Percentiles rank a stretch among this genome's conserved stretches.
These are phyloP conservation scores for Spathaspora hagerdaliae DNA, from an alignment of 805 yeast species.

Conservation along the genomic window DNA sequence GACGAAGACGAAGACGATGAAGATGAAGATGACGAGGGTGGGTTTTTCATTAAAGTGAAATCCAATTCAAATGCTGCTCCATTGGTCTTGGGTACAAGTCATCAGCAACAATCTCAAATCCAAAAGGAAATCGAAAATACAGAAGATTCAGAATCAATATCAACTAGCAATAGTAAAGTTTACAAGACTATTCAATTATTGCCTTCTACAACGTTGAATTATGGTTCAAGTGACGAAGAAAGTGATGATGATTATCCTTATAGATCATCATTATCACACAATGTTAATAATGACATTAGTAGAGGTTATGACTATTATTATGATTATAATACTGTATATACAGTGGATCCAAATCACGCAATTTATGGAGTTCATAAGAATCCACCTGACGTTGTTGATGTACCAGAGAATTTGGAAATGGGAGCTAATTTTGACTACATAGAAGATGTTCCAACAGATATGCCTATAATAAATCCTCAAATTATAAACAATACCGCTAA, in stretches of 20 bases:
- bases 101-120: conserved; percentile 11
- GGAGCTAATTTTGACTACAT: conserved; percentile 38
- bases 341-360: conserved; percentile 44
- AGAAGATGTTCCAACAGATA: conserved; percentile 17
- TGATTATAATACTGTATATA: conserved; percentile 76
- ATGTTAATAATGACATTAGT: conserved; percentile 54
- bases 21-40: conserved; percentile 61
- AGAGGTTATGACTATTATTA: conserved; percentile 77
- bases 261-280: conserved; percentile 61
- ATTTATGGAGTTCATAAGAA: conserved; percentile 23
- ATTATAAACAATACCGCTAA: conserved; percentile 10
- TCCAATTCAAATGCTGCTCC: conserved; percentile 32
- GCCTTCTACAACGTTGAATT: conserved; percentile 84
- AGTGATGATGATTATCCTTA: conserved; percentile 56
- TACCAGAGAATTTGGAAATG: conserved; percentile 41
- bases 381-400: conserved; percentile 40
- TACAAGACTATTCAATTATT: conserved; percentile 66
- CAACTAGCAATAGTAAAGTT: conserved; percentile 25
- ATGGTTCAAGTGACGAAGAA: conserved; percentile 60
- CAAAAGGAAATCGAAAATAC: conserved; percentile 9
- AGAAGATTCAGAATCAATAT: conserved; percentile 26
- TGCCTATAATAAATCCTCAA: conserved; percentile 25
- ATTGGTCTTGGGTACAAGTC: conserved; percentile 9
- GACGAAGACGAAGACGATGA: conserved; percentile 34
- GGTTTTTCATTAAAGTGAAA: conserved; percentile 58